Evolutionary conservation across 1,139 yeast species (phyloP).

Genomic region (Nakaseomyces nivariensis): DNA sequence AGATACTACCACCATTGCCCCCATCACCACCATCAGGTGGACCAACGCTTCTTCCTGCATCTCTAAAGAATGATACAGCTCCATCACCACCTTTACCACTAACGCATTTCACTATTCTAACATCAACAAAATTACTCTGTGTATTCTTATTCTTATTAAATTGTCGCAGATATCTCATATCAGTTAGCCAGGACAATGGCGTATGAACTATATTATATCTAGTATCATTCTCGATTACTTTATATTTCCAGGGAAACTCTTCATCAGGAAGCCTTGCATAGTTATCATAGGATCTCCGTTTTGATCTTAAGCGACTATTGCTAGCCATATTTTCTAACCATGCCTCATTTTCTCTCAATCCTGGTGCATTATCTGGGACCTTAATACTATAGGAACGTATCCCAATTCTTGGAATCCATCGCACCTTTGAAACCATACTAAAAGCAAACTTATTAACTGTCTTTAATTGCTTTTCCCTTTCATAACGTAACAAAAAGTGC

Average conservation of each 20-base stretch:
- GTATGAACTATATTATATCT: slow-evolving; percentile 28
- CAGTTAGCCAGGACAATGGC: slow-evolving; percentile 32
- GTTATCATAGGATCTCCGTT: background rate
- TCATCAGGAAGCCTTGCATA: background rate
- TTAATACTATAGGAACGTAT: background rate
- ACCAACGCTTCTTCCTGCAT: slow-evolving; percentile 73
- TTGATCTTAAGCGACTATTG: slow-evolving; percentile 3
- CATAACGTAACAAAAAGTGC: too few relatives aligned
- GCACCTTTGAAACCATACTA: background rate
- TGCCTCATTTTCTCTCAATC: slow-evolving; percentile 36
- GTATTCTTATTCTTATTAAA: slow-evolving; percentile 34
- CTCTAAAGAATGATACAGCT: slow-evolving; percentile 72
- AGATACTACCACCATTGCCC: slow-evolving; percentile 83
- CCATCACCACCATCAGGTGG: slow-evolving; percentile 99
- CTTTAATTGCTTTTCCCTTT: background rate
- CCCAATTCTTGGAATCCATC: background rate
- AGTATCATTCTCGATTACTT: slow-evolving; percentile 13
- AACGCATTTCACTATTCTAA: slow-evolving; percentile 53
- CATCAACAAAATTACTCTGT: slow-evolving; percentile 41
- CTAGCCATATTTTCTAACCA: slow-evolving; percentile 33
- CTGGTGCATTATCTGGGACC: slow-evolving; percentile 37
- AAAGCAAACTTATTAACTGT: background rate
- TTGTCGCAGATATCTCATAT: slow-evolving; percentile 25
- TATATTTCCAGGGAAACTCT: background rate
- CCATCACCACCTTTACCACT: slow-evolving; percentile 92